phyloP scores from a whole-genome alignment of 768 basidiomycete species.

The Sutorius australiensis region DNA sequence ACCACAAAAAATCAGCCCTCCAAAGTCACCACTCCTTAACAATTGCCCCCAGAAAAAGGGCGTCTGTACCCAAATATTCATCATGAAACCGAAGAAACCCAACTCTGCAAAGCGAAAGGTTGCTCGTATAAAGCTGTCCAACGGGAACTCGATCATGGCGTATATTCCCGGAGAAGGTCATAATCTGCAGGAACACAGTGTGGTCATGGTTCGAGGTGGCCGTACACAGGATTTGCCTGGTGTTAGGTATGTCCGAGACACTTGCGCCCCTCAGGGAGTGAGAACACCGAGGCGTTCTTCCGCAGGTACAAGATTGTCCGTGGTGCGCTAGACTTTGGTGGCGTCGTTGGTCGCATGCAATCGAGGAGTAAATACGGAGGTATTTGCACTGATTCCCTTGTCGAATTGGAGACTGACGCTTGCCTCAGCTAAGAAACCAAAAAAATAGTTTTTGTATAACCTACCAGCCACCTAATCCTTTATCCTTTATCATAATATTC shows the following conservation, averaged over 20 bases:
- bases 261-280: not conserved
- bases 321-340: conserved; percentile 87
- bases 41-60: conserved; percentile 85
- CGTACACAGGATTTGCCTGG: conserved; percentile 97
- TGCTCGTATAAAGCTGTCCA: conserved; percentile 86
- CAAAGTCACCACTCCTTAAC: conserved; percentile 76
- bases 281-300: not conserved
- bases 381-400: conserved; percentile 32
- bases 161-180: conserved; percentile 98
- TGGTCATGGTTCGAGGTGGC: conserved; percentile 92
- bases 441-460: conserved; percentile 44
- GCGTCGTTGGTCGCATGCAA: conserved; percentile 77
- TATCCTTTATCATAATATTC: conserved; percentile 1
- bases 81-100: conserved; percentile 91
- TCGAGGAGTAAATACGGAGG: conserved; percentile 92
- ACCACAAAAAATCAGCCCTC: conserved; percentile 41
- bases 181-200: conserved; percentile 96
- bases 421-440: conserved; percentile 80
- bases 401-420: conserved; percentile 5
- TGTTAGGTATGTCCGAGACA: conserved; percentile 67
- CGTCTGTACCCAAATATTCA: conserved; percentile 79
- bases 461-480: not conserved
- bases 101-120: conserved; percentile 99
- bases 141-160: conserved; percentile 84
- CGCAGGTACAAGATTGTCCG: conserved; percentile 91